Evolutionary conservation across 495 filamentous ascomycete species (phyloP).

Genomic region (Astrothelium macrocarpum): DNA sequence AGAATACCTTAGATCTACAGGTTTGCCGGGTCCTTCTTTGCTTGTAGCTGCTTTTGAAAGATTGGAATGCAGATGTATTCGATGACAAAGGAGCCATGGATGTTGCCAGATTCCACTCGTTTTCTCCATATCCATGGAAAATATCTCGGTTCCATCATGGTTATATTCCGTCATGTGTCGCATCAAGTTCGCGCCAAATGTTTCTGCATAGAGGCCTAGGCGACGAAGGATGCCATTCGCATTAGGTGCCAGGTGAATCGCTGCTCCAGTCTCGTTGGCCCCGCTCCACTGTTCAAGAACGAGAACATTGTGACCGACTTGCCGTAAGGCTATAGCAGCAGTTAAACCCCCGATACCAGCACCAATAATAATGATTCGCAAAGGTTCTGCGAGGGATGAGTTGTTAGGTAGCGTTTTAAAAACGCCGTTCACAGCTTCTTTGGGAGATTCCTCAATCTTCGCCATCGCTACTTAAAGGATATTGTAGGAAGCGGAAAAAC

Average conservation of each 20-base stretch:
- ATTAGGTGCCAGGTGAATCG: slow-evolving; percentile 21
- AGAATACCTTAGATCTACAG: slow-evolving; percentile 36
- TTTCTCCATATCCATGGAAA: slow-evolving; percentile 11
- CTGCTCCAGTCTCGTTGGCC: slow-evolving; percentile 21
- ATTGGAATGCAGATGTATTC: slow-evolving; percentile 22
- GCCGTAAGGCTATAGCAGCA: slow-evolving; percentile 44
- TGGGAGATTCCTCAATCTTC: neutral
- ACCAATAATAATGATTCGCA: slow-evolving; percentile 41
- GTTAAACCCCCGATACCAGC: slow-evolving; percentile 48
- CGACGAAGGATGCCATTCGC: slow-evolving; percentile 18
- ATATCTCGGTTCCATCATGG: slow-evolving; percentile 12
- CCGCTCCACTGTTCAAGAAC: slow-evolving; percentile 18
- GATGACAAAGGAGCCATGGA: slow-evolving; percentile 27
- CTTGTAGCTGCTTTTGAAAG: slow-evolving; percentile 21
- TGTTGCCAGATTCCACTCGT: slow-evolving; percentile 23
- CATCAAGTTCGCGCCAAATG: slow-evolving; percentile 15
- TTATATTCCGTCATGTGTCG: slow-evolving; percentile 21
- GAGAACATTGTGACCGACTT: slow-evolving; percentile 45
- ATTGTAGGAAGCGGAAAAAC: too few species aligned
- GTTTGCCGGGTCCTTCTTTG: slow-evolving; percentile 17
- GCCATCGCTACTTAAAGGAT: neutral
- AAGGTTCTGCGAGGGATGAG: neutral
- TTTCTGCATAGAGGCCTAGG: slow-evolving; percentile 12
- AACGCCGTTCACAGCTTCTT: neutral
- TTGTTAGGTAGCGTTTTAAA: neutral